These are phyloP conservation scores for Raphanus sativus DNA, from an alignment of 345 rosid species.

Conservation along the genomic window DNA sequence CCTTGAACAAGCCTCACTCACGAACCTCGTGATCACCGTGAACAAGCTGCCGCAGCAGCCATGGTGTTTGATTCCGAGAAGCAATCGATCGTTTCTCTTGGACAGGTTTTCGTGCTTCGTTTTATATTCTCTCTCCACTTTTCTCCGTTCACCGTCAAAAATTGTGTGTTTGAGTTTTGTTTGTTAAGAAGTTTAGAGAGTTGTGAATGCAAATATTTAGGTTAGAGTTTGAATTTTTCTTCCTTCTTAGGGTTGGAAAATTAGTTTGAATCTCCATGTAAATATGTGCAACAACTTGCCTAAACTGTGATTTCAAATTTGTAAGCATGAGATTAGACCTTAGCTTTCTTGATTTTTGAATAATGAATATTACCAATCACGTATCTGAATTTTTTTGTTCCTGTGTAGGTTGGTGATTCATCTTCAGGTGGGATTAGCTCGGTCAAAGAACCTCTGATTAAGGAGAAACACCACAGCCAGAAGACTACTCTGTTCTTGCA, in stretches of 20 bases:
- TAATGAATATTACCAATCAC: background rate
- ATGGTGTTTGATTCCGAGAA: constrained; percentile 64
- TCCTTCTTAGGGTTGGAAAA: background rate
- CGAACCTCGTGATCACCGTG: constrained; percentile 2
- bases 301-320: background rate
- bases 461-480: constrained; percentile 40
- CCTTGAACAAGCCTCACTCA: constrained; percentile 2
- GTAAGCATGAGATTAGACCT: background rate
- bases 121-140: background rate
- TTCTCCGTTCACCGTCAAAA: background rate
- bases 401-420: constrained; percentile 53
- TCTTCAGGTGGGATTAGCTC: constrained; percentile 60
- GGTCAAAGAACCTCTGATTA: constrained; percentile 67
- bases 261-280: background rate
- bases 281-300: background rate
- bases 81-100: constrained; percentile 39
- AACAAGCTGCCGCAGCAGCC: constrained; percentile 20
- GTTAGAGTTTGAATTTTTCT: constrained; percentile 14
- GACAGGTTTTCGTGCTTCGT: constrained; percentile 43
- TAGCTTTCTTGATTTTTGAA: background rate
- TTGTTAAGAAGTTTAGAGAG: background rate
- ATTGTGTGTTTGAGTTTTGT: background rate
- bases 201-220: background rate
- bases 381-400: background rate
- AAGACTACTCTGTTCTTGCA: constrained; percentile 62